Base-by-base conservation (phyloP, 306 rosid species). In the Styphnolobium japonicum region DNA sequence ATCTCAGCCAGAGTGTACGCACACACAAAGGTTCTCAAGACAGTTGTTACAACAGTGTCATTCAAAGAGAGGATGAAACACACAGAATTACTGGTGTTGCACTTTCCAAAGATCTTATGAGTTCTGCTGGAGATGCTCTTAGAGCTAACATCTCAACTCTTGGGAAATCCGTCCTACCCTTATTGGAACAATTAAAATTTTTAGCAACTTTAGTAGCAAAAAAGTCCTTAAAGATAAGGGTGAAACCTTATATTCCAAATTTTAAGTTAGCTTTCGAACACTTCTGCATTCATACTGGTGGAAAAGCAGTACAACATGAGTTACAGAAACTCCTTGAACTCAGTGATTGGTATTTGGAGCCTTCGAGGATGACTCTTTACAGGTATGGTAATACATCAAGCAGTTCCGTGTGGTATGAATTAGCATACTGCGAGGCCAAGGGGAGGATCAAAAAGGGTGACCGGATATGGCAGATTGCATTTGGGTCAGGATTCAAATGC, bases 401-500 rank as follows among this genome's bases (percentile, higher is more conserved):
- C 9, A 80, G 78, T 71, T 80, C 80, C n/a, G 73, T 71, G 60
- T 80, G 83, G 83, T 71, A 71, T 46, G 80, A 43, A 16, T 78
- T 79, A 6, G 73, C 78, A 0, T 80, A 71, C 11, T 48, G 66
- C 23, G 78, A 80, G 43, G 78, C 78, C n/a, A 61, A 80, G 7
- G 83, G 83, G 7, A 80, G 78, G 18, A 71, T 71, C 0, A 61
- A 43, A 7, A 71, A 80, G 21, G 58, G 83, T 23, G 83, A 71
- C 18, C 33, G 75, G 22, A 56, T 80, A 1, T 80, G 75, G 84
- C 84, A 80, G 42, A 52, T 80, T 18, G 68, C 70, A 18, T 62
- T 80, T 73, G 84, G 84, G 1, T 51, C 80, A 11, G 84, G 84
- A 19, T 80, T 80, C 53, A 80, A 80, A 75, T 80, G 84, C 46